phyloP scores from a whole-genome alignment of 75 land plant genomes.

The Gnetum montanum region DNA sequence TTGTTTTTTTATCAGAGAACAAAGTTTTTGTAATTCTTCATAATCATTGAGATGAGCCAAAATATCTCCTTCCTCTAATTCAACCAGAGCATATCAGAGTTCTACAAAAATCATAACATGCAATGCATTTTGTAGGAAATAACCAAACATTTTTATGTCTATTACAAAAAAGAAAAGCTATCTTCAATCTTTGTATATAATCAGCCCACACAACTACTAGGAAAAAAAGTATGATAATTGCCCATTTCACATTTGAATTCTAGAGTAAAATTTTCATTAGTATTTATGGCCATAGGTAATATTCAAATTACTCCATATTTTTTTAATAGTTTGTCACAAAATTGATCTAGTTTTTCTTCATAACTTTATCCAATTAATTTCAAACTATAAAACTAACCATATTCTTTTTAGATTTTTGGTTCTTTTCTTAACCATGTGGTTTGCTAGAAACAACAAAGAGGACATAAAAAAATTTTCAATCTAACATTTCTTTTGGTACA shows the following conservation, averaged over 20 bases:
- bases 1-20: not conserved
- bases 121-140: not conserved
- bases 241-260: not conserved
- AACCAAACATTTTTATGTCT: not conserved
- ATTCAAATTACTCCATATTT: not conserved
- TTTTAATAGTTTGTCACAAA: not conserved
- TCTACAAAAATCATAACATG: slow-evolving; percentile 1
- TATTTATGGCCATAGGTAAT: not conserved
- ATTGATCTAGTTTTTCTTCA: not conserved
- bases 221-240: not conserved
- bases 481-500: not conserved
- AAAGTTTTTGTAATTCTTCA: not conserved
- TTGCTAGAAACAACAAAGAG: not conserved
- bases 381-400: not conserved
- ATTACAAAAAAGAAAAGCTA: not conserved
- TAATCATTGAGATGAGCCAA: not conserved
- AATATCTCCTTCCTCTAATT: slow-evolving; percentile 1
- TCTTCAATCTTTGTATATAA: not conserved
- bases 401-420: not conserved
- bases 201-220: not conserved
- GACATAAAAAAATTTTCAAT: not conserved
- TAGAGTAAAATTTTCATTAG: not conserved
- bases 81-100: not conserved
- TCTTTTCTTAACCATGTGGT: not conserved
- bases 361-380: too few relatives aligned